phyloP scores from a whole-genome alignment of 305 asterid species.

The Fraxinus nigra region DNA sequence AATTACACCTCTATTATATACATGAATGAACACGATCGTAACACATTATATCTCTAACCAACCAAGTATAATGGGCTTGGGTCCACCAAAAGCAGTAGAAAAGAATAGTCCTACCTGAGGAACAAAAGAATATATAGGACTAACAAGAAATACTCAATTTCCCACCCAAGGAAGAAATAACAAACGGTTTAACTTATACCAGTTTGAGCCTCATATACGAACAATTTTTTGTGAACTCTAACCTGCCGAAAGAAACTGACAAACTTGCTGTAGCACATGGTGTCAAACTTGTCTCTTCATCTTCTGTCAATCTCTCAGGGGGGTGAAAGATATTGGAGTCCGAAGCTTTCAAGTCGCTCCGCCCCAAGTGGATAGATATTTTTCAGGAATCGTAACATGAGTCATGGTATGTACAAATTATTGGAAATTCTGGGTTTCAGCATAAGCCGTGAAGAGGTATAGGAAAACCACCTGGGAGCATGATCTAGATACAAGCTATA shows the following conservation, averaged over 20 bases:
- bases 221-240: conserved; percentile 16
- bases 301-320: conserved; percentile 21
- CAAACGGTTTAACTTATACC: conserved; percentile 25
- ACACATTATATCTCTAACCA: conserved; percentile 23
- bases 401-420: conserved; percentile 59
- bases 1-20: conserved; percentile 26
- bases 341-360: conserved; percentile 24
- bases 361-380: conserved; percentile 17
- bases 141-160: conserved; percentile 25
- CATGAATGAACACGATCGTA: conserved; percentile 31
- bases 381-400: conserved; percentile 26
- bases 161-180: conserved; percentile 18
- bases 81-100: conserved; percentile 19
- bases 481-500: conserved; percentile 84
- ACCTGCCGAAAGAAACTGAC: not conserved
- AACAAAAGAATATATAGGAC: conserved; percentile 22
- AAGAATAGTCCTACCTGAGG: conserved; percentile 14
- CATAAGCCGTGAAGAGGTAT: conserved; percentile 45
- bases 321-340: conserved; percentile 26
- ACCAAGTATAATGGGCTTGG: conserved; percentile 26
- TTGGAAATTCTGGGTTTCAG: conserved; percentile 65
- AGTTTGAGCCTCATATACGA: conserved; percentile 15
- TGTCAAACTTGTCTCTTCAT: conserved; percentile 15
- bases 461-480: conserved; percentile 43
- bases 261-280: not conserved